Evolutionary conservation across 2,329 filamentous ascomycete genomes (phyloP).

Genomic region (Gnomoniopsis smithogilvyi): DNA sequence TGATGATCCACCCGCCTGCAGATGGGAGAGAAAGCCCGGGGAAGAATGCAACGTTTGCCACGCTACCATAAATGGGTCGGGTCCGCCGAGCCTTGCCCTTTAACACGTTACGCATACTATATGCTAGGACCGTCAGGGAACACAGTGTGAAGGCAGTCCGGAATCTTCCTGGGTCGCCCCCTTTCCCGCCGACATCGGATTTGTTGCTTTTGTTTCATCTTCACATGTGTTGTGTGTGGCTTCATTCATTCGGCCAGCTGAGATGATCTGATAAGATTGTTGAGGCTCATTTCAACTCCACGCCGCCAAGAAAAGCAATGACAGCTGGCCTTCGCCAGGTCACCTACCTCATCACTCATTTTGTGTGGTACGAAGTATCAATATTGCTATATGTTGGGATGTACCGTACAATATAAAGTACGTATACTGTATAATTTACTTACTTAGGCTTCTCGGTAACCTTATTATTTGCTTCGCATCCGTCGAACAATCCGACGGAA

Average conservation of each 20-base stretch:
- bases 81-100: not conserved
- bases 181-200: not conserved
- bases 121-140: not conserved
- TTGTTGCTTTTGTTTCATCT: not conserved
- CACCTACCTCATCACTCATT: too few species aligned
- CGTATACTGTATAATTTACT: too few species aligned
- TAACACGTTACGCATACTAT: too few species aligned
- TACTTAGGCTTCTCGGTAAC: too few species aligned
- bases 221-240: not conserved
- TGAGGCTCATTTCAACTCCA: not conserved
- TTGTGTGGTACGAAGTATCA: too few species aligned
- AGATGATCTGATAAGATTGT: not conserved
- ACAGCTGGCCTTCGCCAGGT: not conserved
- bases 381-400: too few species aligned
- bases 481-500: not conserved
- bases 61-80: not conserved
- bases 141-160: slow-evolving; percentile 1
- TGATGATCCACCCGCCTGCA: too few species aligned
- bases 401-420: too few species aligned
- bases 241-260: not conserved
- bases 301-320: not conserved
- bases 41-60: not conserved
- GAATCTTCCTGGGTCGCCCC: not conserved
- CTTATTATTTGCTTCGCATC: not conserved
- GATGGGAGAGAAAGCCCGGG: not conserved